These are phyloP conservation scores for Clavispora santaluciae DNA, from an alignment of 805 yeast species.

Conservation along the genomic window DNA sequence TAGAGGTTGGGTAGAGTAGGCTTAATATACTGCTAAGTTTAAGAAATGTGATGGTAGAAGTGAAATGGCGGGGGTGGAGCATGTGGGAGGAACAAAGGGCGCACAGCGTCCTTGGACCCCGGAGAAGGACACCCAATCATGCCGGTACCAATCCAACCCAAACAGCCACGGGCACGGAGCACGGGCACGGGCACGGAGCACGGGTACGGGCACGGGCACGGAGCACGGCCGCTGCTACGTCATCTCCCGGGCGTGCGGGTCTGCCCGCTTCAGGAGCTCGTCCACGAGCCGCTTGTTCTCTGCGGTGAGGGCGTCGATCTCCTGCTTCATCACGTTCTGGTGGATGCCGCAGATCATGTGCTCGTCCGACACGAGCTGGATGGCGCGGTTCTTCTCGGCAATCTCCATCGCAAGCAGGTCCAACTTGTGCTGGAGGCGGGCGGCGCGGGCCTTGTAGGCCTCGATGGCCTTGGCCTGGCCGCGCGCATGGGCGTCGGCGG, in stretches of 20 bases:
- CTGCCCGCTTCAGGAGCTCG: background rate
- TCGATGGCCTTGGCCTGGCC: constrained; percentile 11
- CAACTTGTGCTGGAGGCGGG: constrained; percentile 13
- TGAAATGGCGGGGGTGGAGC: too few relatives aligned
- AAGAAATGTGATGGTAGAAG: too few relatives aligned
- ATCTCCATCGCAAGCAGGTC: constrained; percentile 24
- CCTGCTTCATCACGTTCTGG: constrained; percentile 38
- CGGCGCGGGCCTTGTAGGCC: constrained; percentile 6
- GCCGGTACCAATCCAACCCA: too few relatives aligned
- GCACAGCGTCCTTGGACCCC: too few relatives aligned
- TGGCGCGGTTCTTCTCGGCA: constrained; percentile 48
- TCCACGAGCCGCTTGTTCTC: constrained; percentile 34
- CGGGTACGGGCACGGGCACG: too few relatives aligned
- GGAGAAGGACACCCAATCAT: too few relatives aligned
- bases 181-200: too few relatives aligned
- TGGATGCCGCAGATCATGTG: constrained; percentile 57
- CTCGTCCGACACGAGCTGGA: constrained; percentile 64
- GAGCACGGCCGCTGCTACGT: too few relatives aligned
- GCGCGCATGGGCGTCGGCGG: constrained; percentile 15
- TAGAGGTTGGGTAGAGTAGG: too few relatives aligned
- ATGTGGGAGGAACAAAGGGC: too few relatives aligned
- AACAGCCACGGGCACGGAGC: too few relatives aligned
- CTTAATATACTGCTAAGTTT: too few relatives aligned
- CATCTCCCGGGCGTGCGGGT: background rate
- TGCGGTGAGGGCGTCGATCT: constrained; percentile 33